A percentile compares a stretch with the other conserved stretches of the same genome.
These are phyloP conservation scores for Aspergillus awamori DNA, from an alignment of 2,329 filamentous ascomycete species.

Conservation along the genomic window DNA sequence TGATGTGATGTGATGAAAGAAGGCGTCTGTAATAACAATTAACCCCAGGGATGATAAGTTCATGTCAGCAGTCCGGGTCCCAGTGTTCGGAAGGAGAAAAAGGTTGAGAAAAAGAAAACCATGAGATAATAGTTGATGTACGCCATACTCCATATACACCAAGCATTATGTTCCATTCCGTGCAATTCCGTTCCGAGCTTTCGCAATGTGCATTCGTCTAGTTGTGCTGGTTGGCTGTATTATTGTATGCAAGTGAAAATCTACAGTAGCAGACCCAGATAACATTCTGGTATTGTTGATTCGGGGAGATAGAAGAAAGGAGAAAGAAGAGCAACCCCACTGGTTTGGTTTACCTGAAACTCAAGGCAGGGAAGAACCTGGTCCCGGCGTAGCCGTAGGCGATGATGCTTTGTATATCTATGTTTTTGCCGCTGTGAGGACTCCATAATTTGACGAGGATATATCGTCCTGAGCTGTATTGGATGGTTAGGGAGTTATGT, in stretches of 20 bases:
- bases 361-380: constrained; percentile 75
- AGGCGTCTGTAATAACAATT: no score
- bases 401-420: constrained; percentile 85
- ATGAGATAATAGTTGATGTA: no score
- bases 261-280: neutral
- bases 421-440: constrained; percentile 72
- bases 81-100: no score
- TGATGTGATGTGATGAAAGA: no score
- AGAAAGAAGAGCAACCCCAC: neutral
- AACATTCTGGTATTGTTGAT: neutral
- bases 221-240: neutral
- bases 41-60: no score
- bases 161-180: no score
- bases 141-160: no score
- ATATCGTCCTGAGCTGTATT: constrained; percentile 70
- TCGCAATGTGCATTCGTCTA: neutral
- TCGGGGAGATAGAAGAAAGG: neutral
- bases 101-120: no score
- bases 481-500: constrained; percentile 12
- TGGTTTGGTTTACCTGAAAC: constrained; percentile 53
- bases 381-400: constrained; percentile 84
- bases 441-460: constrained; percentile 91
- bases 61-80: no score
- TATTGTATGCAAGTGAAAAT: neutral
- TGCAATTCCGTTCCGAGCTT: neutral